Evolutionary conservation across 1,284 basidiomycete species (phyloP).

Genomic region (Boletus subluridellus): DNA sequence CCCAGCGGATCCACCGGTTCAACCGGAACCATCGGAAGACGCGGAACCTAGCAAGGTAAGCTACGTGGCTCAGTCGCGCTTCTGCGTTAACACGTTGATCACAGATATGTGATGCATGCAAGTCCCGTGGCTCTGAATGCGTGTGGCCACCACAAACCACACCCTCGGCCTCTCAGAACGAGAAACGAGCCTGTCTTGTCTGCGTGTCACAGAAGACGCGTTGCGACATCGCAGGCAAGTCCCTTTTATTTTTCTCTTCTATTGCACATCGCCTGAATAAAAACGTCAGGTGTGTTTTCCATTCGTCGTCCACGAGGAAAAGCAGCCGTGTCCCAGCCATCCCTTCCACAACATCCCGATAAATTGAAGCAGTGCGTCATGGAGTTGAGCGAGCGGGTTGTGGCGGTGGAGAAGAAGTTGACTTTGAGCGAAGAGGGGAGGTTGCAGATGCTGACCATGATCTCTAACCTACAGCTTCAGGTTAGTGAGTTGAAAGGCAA

Average conservation of each 20-base stretch:
- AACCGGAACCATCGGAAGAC: not conserved
- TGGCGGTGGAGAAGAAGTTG: no score
- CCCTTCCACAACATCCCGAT: no score
- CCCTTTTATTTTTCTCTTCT: no score
- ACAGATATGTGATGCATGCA: not conserved
- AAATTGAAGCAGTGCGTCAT: no score
- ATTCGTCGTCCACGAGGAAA: not conserved
- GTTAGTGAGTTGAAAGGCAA: no score
- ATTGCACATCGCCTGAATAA: not conserved
- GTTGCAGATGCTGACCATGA: no score
- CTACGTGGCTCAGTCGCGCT: no score
- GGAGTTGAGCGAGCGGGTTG: no score
- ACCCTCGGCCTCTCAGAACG: not conserved
- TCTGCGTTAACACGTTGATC: no score
- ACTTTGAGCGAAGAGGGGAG: no score
- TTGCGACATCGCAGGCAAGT: not conserved
- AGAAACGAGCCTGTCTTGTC: not conserved
- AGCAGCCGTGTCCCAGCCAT: not conserved
- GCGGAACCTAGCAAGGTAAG: not conserved
- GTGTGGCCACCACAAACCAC: not conserved
- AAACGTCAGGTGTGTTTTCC: not conserved
- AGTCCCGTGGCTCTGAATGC: not conserved
- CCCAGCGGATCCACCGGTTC: not conserved
- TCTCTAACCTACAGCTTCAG: no score
- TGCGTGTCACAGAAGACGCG: not conserved